These are phyloP conservation scores for Exidia glandulosa DNA, from an alignment of 768 basidiomycete species.

Conservation along the genomic window DNA sequence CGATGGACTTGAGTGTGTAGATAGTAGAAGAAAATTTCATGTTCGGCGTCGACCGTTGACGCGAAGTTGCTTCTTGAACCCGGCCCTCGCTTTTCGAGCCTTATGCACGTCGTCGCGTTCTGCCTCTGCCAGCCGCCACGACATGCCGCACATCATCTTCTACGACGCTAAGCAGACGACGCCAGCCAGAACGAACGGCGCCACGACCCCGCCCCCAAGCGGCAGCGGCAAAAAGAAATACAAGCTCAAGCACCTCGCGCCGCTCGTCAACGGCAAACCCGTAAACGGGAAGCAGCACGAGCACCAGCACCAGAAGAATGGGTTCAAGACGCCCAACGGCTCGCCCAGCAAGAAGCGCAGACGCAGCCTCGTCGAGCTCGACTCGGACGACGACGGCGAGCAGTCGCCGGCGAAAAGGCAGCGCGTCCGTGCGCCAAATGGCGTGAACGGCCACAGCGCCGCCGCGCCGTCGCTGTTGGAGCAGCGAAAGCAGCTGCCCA, in stretches of 20 bases:
- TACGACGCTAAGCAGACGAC: not conserved
- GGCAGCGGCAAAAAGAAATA: not conserved
- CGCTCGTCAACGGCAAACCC: not conserved
- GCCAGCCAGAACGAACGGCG: not conserved
- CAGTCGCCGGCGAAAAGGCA: not conserved
- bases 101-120: not conserved
- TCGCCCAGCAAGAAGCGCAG: not conserved
- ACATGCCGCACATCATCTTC: not conserved
- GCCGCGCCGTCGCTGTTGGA: slow-evolving; percentile 33
- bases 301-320: too few relatives aligned
- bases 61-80: too few relatives aligned
- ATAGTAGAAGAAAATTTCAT: too few relatives aligned
- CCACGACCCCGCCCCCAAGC: not conserved
- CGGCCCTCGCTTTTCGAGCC: too few relatives aligned
- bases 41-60: too few relatives aligned
- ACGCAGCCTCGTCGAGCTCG: not conserved
- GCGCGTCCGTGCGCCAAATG: not conserved
- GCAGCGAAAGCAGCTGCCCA: slow-evolving; percentile 63
- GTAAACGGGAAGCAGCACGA: not conserved
- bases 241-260: not conserved
- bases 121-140: not conserved
- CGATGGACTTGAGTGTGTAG: too few relatives aligned
- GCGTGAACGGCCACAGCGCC: not conserved
- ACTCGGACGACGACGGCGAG: not conserved
- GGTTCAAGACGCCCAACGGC: not conserved